Conservation (phyloP, 2,329 filamentous ascomycete genomes). For the Ascochyta rabiei region DNA sequence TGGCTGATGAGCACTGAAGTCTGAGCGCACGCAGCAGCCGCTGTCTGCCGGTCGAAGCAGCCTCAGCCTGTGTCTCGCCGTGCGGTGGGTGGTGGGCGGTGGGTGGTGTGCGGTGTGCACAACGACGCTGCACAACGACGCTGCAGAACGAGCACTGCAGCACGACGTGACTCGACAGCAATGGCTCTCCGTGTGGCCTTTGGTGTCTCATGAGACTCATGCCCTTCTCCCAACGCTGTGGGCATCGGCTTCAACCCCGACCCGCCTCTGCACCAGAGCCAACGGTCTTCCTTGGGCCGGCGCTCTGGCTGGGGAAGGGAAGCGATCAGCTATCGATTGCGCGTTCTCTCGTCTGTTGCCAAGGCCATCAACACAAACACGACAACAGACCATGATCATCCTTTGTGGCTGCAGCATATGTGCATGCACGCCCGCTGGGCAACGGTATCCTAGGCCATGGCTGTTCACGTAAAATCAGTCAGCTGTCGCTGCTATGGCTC, state of each 20-base stretch:
- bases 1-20: slow-evolving; percentile 2
- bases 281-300: slow-evolving; percentile 5
- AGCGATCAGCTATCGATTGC: slow-evolving; percentile 31
- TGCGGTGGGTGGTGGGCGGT: no score
- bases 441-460: slow-evolving; percentile 1
- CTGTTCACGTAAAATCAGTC: not conserved
- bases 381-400: not conserved
- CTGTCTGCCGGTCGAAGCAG: not conserved
- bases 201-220: slow-evolving; percentile 1
- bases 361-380: slow-evolving; percentile 8
- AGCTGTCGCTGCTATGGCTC: slow-evolving; percentile 1
- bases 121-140: slow-evolving; percentile 1
- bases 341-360: slow-evolving; percentile 18
- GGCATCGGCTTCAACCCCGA: slow-evolving; percentile 5
- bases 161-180: slow-evolving; percentile 12
- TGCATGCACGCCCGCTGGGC: not conserved
- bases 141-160: slow-evolving; percentile 7
- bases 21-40: slow-evolving; percentile 6
- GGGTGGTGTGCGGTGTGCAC: no score
- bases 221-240: slow-evolving; percentile 9
- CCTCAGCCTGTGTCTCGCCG: slow-evolving; percentile 3
- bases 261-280: slow-evolving; percentile 15
- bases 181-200: not conserved
- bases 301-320: slow-evolving; percentile 6
- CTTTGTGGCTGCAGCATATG: not conserved